Evolutionary conservation across 1,284 basidiomycete species (phyloP), one percentile per base, ranked within the genome.

Genomic region (Ustilago esculenta): DNA sequence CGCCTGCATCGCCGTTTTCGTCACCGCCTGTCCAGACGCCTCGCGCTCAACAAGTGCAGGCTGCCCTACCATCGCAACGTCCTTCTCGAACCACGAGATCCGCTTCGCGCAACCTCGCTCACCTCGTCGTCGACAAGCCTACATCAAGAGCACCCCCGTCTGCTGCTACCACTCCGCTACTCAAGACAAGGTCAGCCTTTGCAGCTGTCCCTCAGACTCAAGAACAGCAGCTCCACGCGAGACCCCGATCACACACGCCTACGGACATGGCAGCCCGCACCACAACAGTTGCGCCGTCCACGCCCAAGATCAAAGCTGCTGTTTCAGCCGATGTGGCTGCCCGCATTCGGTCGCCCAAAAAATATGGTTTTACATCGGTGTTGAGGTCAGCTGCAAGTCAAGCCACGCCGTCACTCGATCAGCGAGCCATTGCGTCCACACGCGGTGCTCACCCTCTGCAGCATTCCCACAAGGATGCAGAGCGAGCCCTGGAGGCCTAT

Each of bases 251-350:
- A 7, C 64, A 60, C 8, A 60, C 64, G 5, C 64, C 64, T 0
- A 57, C 64, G 2, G 39, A 25, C 29, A 60, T 60, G 56, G 23
- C 57, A 11, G 56, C 48, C 15, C 51, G 46, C 23, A 46, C 55
- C 18, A 33, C 42, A 33, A 14, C 55, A 5, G 41, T 37, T 10
- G 17, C 54, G n/a, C 49, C 54, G 3, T 33, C 32, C 1, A 58
- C 53, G 25, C 59, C 66, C 25, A 63, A 58, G 33, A 63, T 69
- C 59, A 69, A 69, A 50, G 66, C 66, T 2, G 51, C 66, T 12
- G 47, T 69, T 3, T 63, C 59, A 17, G 66, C 66, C 1, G 66
- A 69, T 18, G 66, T 69, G 0, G 66, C 66, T 6, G 66, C 66
- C 20, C 54, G 59, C 24, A 58, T 69, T 12, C 36, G 59, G 4